Evolutionary conservation across 176 grass and related monocot species (phyloP), one percentile per base, ranked within the genome.

Genomic region (Leersia perrieri): DNA sequence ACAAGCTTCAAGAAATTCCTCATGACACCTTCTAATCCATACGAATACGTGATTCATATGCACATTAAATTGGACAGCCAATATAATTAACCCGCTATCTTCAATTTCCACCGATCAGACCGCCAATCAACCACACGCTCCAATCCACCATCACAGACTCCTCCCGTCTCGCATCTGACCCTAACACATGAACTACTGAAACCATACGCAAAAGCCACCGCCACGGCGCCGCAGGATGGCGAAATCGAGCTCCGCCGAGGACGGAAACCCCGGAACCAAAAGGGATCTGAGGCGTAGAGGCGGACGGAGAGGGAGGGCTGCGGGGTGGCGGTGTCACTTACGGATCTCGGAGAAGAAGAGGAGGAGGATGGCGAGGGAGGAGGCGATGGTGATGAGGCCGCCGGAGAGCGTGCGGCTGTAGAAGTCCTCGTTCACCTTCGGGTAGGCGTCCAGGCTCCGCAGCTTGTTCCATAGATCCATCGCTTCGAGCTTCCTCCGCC

Each of bases 401-500:
- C 97, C 97, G 70, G 97, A 99, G 75, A 99, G 89, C 61, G 93
- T 89, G 62, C 97, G 90, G 82, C 87, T 95, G 87, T 99, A 99
- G 91, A 99, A 99, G 88, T 99, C 97, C 93, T 99, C 97, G 77
- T 99, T 99, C 66, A 99, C 93, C 89, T 99, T 99, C 12, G 97
- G 97, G 85, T 99, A 99, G 44, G 97, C 97, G 66, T 99, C 97
- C 55, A 99, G 87, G 67, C 86, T 99, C 65, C 90, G 80, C 49
- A 99, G 87, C 82, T 90, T 99, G 81, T 61, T 91, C 82, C 88
- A 87, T 47, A 99, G 82, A 82, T 99, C 97, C 97, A 99, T 99
- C 34, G 26, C 75, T 58, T 47, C 62, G 28, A 64, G 74, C 65
- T 64, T 49, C 70, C 81, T 5, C 73, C 28, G 58, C 68, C 77